These are phyloP conservation scores for Pseudogymnoascus sp. DNA, from an alignment of 2,329 filamentous ascomycete species.

Conservation along the genomic window DNA sequence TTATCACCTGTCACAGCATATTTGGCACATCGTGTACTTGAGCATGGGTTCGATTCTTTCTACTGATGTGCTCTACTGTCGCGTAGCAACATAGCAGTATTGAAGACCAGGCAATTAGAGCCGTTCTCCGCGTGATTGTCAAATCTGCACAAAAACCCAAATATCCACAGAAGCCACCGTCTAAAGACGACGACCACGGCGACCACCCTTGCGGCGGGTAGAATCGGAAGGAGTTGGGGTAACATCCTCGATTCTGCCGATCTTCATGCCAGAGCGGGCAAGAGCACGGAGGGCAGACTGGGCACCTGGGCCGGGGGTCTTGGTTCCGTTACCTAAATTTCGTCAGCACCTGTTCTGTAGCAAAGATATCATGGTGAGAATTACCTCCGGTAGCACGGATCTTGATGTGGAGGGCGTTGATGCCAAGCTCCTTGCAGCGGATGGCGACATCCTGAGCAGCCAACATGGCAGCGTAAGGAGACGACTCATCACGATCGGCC, in stretches of 20 bases:
- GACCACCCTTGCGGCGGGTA: slow-evolving; percentile 99
- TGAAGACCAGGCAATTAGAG: slow-evolving; percentile 57
- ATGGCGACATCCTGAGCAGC: slow-evolving; percentile 95
- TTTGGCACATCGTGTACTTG: not conserved
- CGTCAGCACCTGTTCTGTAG: not conserved
- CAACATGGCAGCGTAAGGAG: slow-evolving; percentile 99
- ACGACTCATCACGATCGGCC: slow-evolving; percentile 99
- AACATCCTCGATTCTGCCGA: slow-evolving; percentile 98
- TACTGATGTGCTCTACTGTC: slow-evolving; percentile 27
- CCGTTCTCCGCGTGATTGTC: slow-evolving; percentile 70
- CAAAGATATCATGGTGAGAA: not conserved
- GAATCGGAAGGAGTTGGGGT: slow-evolving; percentile 98
- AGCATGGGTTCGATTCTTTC: slow-evolving; percentile 17
- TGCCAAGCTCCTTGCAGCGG: slow-evolving; percentile 78
- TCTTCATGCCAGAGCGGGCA: slow-evolving; percentile 99
- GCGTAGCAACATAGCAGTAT: slow-evolving; percentile 46
- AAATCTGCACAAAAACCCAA: slow-evolving; percentile 50
- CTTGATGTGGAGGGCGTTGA: slow-evolving; percentile 99
- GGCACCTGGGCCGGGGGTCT: slow-evolving; percentile 98
- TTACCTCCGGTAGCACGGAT: slow-evolving; percentile 97
- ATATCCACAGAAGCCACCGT: slow-evolving; percentile 30
- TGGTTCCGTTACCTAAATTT: slow-evolving; percentile 83
- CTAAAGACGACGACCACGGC: slow-evolving; percentile 99
- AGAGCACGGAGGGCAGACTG: slow-evolving; percentile 98
- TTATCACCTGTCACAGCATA: not conserved